phyloP scores from a whole-genome alignment of 1,284 basidiomycete genomes.

The Papiliotrema terrestris region DNA sequence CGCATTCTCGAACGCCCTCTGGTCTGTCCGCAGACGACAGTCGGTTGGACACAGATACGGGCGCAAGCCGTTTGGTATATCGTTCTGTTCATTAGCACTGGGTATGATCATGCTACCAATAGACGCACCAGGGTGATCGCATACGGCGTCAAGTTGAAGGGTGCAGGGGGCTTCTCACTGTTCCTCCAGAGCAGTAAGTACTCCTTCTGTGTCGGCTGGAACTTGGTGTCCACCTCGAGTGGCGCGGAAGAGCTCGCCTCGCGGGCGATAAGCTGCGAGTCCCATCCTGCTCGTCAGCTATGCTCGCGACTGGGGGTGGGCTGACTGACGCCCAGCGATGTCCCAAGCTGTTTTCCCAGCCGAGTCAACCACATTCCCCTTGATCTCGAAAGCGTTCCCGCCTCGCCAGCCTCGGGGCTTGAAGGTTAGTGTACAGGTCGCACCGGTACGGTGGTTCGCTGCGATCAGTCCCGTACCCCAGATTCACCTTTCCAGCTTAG shows the following conservation, averaged over 20 bases:
- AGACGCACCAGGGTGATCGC: constrained; percentile 67
- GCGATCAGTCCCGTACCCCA: constrained; percentile 15
- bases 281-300: constrained; percentile 62
- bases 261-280: constrained; percentile 86
- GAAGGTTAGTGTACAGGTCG: constrained; percentile 85
- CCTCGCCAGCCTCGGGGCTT: constrained; percentile 95
- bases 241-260: constrained; percentile 63
- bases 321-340: constrained; percentile 68
- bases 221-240: constrained; percentile 54
- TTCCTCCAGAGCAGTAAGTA: constrained; percentile 76
- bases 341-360: constrained; percentile 72
- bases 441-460: constrained; percentile 91
- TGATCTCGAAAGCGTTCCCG: constrained; percentile 86
- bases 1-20: constrained; percentile 92
- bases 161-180: constrained; percentile 74
- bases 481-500: neutral
- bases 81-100: constrained; percentile 29
- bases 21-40: constrained; percentile 88
- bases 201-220: constrained; percentile 38
- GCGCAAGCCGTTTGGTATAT: constrained; percentile 55
- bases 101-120: no score
- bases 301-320: neutral
- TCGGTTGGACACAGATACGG: constrained; percentile 85
- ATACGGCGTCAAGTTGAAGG: constrained; percentile 94
- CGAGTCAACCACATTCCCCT: constrained; percentile 72